Evolutionary conservation across 345 rosid genomes (phyloP), one percentile per base, ranked within the genome.

Genomic region (Clarkia xantiana): DNA sequence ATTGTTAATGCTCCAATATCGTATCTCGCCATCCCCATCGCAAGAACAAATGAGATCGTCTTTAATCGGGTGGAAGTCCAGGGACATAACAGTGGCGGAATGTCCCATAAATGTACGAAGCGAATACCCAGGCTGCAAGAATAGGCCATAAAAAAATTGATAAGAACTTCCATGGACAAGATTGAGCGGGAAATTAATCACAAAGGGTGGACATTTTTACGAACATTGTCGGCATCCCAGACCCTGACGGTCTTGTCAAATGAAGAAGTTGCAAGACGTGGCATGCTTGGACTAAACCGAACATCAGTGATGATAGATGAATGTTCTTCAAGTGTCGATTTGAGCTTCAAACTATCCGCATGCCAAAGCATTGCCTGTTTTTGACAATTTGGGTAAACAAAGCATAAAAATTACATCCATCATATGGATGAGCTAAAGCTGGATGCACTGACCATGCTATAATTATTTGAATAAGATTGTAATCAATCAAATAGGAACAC

Each of bases 221-320:
- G 72, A 45, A 91, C 98, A 65, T 76, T 86, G 67, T 86, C 98
- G 59, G 86, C 95, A 59, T 91, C 98, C 98, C 98, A 91, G 58
- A 91, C 96, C 62, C 90, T 71, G 71, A 91, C 98, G 55, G 94
- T 81, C 70, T 86, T 86, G 75, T 91, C 98, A 49, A 78, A 91
- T 11, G 98, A 91, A 50, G 98, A 86, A 41, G 98, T 91, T 19
- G 96, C 98, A 54, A 91, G 82, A 17, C 89, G 90, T 40, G 94
- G 58, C 75, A 71, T 71, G 82, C 78, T 84, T 14, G 96, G 89
- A 67, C 96, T 84, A 63, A 91, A 91, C 53, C 98, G 98, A 43
- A 91, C 78, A 56, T 91, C 98, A 2, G 96, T 91, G 54, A 91
- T 84, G 69, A 76, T 58, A 22, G 70, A 51, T 14, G 85, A 51